Base-by-base conservation (phyloP, 768 basidiomycete genomes). In the Aureoboletus auriporus region DNA sequence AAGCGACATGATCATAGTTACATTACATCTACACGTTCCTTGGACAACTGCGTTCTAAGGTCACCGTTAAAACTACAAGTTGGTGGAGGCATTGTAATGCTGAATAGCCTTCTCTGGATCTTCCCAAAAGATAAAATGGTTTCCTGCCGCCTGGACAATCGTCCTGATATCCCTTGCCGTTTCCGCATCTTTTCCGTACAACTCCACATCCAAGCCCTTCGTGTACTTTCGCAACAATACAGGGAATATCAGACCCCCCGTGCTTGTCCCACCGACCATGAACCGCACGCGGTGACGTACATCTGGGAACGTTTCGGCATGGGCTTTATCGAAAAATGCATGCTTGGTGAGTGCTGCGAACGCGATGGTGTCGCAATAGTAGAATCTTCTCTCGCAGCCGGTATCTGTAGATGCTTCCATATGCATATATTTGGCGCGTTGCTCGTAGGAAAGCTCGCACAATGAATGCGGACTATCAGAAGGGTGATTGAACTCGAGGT, bases 111-210 rank as follows among this genome's bases (percentile, higher is more conserved):
- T 51, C 53, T 60, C 48, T 6, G 60, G 59, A 6, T 56, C 48
- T 0, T 62, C 57, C 59, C 57, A 60, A 35, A 56, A 62, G 23
- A 55, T 12, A 8, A 62, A 60, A 40, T 60, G 60, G 33, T 60
- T 63, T 29, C 59, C 59, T 35, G 62, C 57, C 8, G 38, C 33
- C 17, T 59, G 52, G 5, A 7, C 20, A 6, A 52, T 5, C 26
- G 33, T 44, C 42, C 49, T 43, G 49, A 63, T 45, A 8, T 63
- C 59, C 26, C 59, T 60, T 27, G 41, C 50, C 35, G 37, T 62
- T 29, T 56, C 60, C n/a, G 60, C 61, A 10, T 40, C 46, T 0
- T 29, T 26, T 31, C 59, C 59, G 9, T 27, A 44, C 0, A 5
- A n/a, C 13, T 0, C 13, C 34, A 23, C 2, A 23, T 44, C 8